A percentile compares a stretch with the other conserved stretches of the same genome.
Conservation (phyloP, 225 moss, liverwort and hornwort genomes). For the Anthoceros angustus region DNA sequence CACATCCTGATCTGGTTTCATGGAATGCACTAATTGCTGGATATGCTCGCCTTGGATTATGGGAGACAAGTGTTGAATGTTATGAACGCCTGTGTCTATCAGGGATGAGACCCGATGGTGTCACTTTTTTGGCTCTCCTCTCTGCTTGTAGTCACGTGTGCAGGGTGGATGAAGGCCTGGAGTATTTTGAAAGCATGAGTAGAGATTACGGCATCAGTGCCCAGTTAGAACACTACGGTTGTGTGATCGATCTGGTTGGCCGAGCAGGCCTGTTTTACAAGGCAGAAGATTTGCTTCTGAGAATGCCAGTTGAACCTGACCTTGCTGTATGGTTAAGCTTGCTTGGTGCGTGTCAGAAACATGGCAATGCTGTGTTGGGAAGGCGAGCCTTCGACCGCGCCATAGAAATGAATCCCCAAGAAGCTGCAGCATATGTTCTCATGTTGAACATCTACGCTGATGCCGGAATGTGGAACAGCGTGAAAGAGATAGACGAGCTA, state of each 20-base stretch:
- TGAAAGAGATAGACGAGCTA: no score
- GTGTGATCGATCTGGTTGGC: background rate
- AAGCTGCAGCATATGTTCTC: no score
- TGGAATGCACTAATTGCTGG: no score
- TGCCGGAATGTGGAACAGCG: no score
- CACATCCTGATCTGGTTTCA: no score
- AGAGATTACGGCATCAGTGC: background rate
- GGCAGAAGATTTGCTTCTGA: background rate
- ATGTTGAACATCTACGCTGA: no score
- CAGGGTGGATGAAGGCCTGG: background rate
- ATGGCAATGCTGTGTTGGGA: background rate
- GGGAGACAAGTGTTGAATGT: background rate
- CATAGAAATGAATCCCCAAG: no score
- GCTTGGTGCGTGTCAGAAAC: background rate
- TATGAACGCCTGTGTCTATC: background rate
- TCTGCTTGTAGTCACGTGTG: background rate
- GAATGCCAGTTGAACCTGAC: background rate
- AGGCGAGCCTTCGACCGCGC: background rate
- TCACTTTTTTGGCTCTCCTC: background rate
- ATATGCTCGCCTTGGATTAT: background rate
- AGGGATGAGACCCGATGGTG: background rate
- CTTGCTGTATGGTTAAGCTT: background rate
- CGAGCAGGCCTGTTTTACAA: background rate
- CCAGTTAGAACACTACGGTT: background rate
- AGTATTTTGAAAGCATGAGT: background rate